phyloP scores from a whole-genome alignment of 1,284 basidiomycete species.

The Moniliella sp. region DNA sequence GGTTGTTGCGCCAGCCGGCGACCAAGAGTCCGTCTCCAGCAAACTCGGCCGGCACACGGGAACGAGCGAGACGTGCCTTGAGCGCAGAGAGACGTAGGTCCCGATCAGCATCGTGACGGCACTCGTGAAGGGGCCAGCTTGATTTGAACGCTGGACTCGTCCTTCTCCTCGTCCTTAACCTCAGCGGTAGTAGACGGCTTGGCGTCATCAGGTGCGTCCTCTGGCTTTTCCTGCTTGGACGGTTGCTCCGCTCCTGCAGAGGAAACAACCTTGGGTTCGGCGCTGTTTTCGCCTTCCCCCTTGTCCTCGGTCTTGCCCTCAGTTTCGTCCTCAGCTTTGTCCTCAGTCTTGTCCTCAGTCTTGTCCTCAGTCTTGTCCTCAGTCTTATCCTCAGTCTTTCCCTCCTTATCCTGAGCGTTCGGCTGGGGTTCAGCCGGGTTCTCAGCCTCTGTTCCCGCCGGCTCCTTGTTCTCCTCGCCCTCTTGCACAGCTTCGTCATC shows the following conservation, averaged over 20 bases:
- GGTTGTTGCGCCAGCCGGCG: constrained; percentile 9
- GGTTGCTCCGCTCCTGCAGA: neutral
- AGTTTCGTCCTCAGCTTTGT: no score
- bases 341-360: no score
- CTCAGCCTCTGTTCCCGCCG: no score
- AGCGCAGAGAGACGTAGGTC: constrained; percentile 28
- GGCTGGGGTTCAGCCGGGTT: no score
- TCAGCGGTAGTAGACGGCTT: no score
- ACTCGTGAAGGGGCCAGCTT: neutral
- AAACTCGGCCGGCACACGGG: constrained; percentile 26
- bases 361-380: no score
- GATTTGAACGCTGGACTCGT: neutral
- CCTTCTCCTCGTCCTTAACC: neutral
- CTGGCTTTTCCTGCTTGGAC: neutral
- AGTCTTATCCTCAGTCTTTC: no score
- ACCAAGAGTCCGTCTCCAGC: constrained; percentile 30
- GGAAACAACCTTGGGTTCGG: neutral
- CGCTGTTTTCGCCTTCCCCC: neutral
- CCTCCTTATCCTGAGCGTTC: no score
- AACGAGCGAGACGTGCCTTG: constrained; percentile 9
- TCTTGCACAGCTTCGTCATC: no score
- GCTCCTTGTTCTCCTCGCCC: no score
- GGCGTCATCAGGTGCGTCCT: neutral
- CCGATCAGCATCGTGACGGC: constrained; percentile 26
- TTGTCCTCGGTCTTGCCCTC: no score